Base-by-base conservation (phyloP, 352 stramenopile genomes). In the Phytophthora pistaciae region DNA sequence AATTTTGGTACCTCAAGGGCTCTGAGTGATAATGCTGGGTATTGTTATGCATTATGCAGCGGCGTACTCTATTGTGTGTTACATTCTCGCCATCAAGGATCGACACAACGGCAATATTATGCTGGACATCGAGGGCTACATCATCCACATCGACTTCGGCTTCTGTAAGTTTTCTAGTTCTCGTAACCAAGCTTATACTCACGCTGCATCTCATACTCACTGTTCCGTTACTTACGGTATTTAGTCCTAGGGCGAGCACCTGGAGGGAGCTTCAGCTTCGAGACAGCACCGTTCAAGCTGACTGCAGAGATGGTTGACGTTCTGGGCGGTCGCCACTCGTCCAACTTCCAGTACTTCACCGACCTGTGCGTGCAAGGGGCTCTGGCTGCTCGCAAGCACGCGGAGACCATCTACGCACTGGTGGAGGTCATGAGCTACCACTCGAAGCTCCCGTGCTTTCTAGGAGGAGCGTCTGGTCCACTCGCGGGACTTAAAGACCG, bases 91-190 rank as follows among this genome's bases (percentile, higher is more conserved):
- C 14, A 91, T 99, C 74, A 99, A 99, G 72, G 98, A 99, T 78
- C 90, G 97, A 7, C 98, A 99, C 87, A 99, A 99, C 75, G 98
- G 97, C 46, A 99, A 99, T 77, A 99, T 99, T 64, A 97, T 99
- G 89, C 95, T 99, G 56, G 97, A 99, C 72, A 95, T 93, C 14
- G 86, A 97, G 66, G 98, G 98, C 5, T 96, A 98, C 70, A 82
- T 99, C 25, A 92, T 99, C 38, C 97, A 99, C 83, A 99, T 99
- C 76, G 98, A 99, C 80, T 99, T 99, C 89, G 98, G 98, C 31
- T 99, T 99, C 79, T 93, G 87, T 94, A 84, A 54, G 82, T 88
- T 9, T 33, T 61, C 14, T 29, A 40, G 16, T 5, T 21, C n/a
- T 38, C 31, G 23, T 46, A 49, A 7, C 40, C 40, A 49, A 20